These are phyloP conservation scores for Suillus discolor DNA, from an alignment of 768 basidiomycete species.

Conservation along the genomic window DNA sequence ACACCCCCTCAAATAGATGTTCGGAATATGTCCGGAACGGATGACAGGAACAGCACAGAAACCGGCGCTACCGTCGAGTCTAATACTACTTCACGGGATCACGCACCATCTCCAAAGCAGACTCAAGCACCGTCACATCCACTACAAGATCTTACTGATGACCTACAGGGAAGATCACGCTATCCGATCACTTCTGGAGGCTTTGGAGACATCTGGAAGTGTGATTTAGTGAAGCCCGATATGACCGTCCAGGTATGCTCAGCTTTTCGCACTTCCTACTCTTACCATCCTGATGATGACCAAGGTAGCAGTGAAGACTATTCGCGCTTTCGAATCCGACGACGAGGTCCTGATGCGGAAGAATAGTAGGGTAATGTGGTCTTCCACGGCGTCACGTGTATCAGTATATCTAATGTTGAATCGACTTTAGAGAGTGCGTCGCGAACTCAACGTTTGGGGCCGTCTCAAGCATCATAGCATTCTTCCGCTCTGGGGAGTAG, in stretches of 20 bases:
- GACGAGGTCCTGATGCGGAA: background rate
- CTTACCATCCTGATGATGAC: background rate
- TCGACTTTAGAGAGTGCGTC: background rate
- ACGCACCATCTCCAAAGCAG: slow-evolving; percentile 61
- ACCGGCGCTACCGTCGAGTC: slow-evolving; percentile 49
- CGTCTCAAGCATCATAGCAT: background rate
- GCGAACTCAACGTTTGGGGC: background rate
- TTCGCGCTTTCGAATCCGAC: background rate
- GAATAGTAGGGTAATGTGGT: background rate
- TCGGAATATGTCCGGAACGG: slow-evolving; percentile 41
- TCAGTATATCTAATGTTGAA: background rate
- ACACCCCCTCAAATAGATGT: slow-evolving; percentile 51
- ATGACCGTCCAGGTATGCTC: background rate
- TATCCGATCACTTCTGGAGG: background rate
- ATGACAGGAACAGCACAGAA: slow-evolving; percentile 51
- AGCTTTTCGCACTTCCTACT: background rate
- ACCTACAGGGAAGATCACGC: background rate
- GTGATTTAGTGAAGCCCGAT: background rate
- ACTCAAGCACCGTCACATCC: slow-evolving; percentile 44
- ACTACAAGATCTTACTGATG: background rate
- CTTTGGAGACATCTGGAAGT: background rate
- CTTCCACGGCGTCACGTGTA: too few species aligned
- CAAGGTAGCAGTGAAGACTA: background rate
- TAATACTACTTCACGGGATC: slow-evolving; percentile 39
- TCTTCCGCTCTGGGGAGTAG: background rate